Evolutionary conservation across 2,329 filamentous ascomycete genomes (phyloP).

Genomic region (Microcyclosporella mali): DNA sequence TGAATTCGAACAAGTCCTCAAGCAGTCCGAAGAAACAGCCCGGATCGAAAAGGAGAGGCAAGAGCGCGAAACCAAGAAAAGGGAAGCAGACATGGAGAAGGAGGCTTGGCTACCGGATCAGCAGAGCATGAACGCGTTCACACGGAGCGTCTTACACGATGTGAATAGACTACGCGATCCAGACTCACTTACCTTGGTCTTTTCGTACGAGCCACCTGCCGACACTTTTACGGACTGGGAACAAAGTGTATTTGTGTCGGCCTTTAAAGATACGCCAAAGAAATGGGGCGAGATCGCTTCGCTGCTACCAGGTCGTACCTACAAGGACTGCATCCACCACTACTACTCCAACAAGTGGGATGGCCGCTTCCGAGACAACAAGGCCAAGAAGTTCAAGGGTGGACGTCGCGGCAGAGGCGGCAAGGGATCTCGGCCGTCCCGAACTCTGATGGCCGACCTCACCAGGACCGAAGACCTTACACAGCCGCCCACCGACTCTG

Average conservation of each 20-base stretch:
- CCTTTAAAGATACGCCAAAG: constrained; percentile 70
- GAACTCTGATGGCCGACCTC: constrained; percentile 59
- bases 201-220: constrained; percentile 64
- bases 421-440: constrained; percentile 39
- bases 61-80: constrained; percentile 53
- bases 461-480: constrained; percentile 39
- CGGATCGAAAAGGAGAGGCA: constrained; percentile 57
- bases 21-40: constrained; percentile 68
- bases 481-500: constrained; percentile 33
- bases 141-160: constrained; percentile 57
- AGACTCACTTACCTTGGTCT: constrained; percentile 61
- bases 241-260: constrained; percentile 62
- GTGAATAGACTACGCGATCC: constrained; percentile 59
- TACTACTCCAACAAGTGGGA: constrained; percentile 77
- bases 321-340: constrained; percentile 75
- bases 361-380: constrained; percentile 69
- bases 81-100: constrained; percentile 67
- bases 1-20: constrained; percentile 64
- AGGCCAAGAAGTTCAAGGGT: constrained; percentile 46
- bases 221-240: constrained; percentile 72
- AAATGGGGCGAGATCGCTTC: constrained; percentile 75
- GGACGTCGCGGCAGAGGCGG: constrained; percentile 39
- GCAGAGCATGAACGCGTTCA: constrained; percentile 56
- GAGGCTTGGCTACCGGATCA: constrained; percentile 70
- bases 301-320: constrained; percentile 60